A percentile compares a stretch with the other conserved stretches of the same genome.
Evolutionary conservation across 1,284 basidiomycete genomes (phyloP).

Genomic region (Polyporus tsugae): DNA sequence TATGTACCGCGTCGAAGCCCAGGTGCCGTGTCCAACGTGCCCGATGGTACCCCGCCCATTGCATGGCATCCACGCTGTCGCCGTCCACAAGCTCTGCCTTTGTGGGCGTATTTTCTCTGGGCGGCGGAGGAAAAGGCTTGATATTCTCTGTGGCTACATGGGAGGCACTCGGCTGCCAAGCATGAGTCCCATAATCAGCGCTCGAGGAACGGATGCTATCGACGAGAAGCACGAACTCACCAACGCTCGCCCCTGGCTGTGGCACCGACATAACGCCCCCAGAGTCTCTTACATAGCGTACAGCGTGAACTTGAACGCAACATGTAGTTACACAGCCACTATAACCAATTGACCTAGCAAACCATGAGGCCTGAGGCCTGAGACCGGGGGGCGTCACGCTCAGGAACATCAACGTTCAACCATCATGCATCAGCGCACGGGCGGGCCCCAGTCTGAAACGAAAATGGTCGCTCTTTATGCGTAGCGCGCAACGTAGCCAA

Average conservation of each 20-base stretch:
- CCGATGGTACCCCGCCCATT: not conserved
- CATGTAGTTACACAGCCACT: slow-evolving; percentile 7
- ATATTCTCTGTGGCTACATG: not conserved
- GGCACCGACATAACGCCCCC: not conserved
- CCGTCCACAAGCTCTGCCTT: not conserved
- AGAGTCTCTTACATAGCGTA: not conserved
- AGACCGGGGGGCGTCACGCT: not conserved
- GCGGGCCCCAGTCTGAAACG: too few species aligned
- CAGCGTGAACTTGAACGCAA: not conserved
- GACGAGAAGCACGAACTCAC: not conserved
- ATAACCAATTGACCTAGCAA: too few species aligned
- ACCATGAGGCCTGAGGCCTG: too few species aligned
- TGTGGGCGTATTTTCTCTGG: not conserved
- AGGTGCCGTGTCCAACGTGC: not conserved
- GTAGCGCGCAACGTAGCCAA: not conserved
- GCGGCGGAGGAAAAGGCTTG: not conserved
- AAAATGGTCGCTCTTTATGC: not conserved
- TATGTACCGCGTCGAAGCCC: not conserved
- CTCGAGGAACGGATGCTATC: not conserved
- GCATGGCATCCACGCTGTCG: not conserved
- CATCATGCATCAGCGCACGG: not conserved
- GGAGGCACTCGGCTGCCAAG: not conserved
- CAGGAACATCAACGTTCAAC: not conserved
- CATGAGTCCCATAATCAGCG: not conserved
- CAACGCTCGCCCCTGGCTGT: not conserved